Base-by-base conservation (phyloP, 495 filamentous ascomycete genomes). In the Aspergillus carlsbadensis region DNA sequence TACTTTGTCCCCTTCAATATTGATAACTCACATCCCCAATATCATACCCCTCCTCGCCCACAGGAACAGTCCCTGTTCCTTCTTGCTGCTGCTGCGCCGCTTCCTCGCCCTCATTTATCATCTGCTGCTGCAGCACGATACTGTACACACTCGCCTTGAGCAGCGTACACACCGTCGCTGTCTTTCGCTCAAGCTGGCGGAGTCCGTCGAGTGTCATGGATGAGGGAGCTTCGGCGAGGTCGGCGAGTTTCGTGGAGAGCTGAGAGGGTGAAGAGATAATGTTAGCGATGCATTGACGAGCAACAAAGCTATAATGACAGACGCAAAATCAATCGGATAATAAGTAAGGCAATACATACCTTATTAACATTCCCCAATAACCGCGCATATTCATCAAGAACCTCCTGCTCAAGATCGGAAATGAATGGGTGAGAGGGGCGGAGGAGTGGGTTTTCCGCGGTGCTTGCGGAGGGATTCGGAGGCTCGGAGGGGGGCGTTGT, bases 91-190 rank as follows among this genome's bases (percentile, higher is more conserved):
- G 56, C 49, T 70, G 67, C 50, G 68, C 64, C 52, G 69, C 69
- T 54, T 73, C 71, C 57, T 71, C 75, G 51, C 70, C 78, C 60
- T 83, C 78, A 66, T 86, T 84, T 54, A 86, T 84, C 54, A 95
- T 94, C 82, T 97, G 88, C 78, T 97, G 91, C 80, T 98, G 91
- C 76, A 98, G 70, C 61, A 98, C 92, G 78, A 98, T 97, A 68
- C 88, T 94, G 71, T 98, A 98, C 46, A 98, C 94, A 72, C 93
- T 97, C 31, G 94, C 93, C 77, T 98, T 98, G 66, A 98, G 79
- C 67, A 97, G 67, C 56, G 94, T 98, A 71, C 93, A 96, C 31
- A 97, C 94, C 36, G 95, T 78, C 42, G 89, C 89, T 21, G 91
- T 96, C 80, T 98, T 96, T 60, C 94, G 81, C 76, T 98, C 94